Evolutionary conservation across 2,329 filamentous ascomycete genomes (phyloP).

Genomic region (Gremmenia infestans): DNA sequence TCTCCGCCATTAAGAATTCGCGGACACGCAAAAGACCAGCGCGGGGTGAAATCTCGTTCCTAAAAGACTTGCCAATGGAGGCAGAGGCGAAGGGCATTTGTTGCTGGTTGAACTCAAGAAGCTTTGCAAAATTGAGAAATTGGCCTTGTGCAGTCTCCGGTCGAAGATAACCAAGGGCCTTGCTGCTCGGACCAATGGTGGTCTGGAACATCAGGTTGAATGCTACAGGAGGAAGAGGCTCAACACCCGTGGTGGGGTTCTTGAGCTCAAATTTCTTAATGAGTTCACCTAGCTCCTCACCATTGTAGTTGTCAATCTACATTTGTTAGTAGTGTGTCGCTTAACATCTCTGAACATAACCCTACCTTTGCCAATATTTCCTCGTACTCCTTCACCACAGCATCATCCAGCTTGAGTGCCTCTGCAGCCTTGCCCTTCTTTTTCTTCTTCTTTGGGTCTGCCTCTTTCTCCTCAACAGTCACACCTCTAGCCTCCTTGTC

Average conservation of each 20-base stretch:
- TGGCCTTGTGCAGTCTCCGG: conserved; percentile 97
- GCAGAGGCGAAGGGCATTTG: conserved; percentile 96
- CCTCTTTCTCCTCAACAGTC: conserved; percentile 72
- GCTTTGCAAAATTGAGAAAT: conserved; percentile 94
- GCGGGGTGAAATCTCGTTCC: conserved; percentile 95
- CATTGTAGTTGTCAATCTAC: conserved; percentile 88
- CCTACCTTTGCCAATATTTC: conserved; percentile 70
- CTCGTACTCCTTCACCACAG: conserved; percentile 82
- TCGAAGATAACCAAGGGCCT: conserved; percentile 77
- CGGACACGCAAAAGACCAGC: conserved; percentile 88
- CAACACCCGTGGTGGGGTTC: conserved; percentile 75
- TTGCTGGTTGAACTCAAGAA: conserved; percentile 93
- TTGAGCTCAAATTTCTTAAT: conserved; percentile 89
- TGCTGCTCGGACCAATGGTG: conserved; percentile 85
- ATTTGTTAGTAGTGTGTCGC: conserved; percentile 11
- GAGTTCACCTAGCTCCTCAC: conserved; percentile 76
- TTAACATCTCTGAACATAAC: not conserved
- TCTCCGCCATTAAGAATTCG: conserved; percentile 98
- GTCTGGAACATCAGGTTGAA: conserved; percentile 99
- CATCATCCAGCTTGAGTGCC: conserved; percentile 81
- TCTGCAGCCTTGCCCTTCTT: conserved; percentile 76
- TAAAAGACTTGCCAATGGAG: conserved; percentile 95
- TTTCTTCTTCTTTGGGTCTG: conserved; percentile 69
- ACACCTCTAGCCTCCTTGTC: conserved; percentile 89
- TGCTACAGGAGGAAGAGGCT: conserved; percentile 74